Percentiles rank a stretch among this genome's conserved stretches.
Conservation (phyloP, 1,139 yeast genomes). For the Saccharomyces pastorianus region DNA sequence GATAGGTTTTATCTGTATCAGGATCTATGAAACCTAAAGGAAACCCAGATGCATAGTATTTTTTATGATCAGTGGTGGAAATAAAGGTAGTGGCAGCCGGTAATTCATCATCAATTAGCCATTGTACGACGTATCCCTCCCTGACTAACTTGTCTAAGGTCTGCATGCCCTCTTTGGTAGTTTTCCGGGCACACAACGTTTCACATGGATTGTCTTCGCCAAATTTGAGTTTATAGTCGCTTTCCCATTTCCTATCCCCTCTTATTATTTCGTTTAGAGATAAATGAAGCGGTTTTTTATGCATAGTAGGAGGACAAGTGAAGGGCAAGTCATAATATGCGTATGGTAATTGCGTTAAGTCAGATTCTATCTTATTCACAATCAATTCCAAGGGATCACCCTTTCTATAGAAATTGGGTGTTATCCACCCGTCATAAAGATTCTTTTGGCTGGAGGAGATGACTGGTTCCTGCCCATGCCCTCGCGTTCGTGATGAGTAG, state of each 20-base stretch:
- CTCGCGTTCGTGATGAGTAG: not conserved
- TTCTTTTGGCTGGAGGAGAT: not conserved
- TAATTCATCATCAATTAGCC: conserved; percentile 68
- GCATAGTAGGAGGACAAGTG: conserved; percentile 61
- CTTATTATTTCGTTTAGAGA: conserved; percentile 70
- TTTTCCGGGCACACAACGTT: conserved; percentile 56
- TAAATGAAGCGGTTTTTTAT: conserved; percentile 52
- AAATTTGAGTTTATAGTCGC: conserved; percentile 57
- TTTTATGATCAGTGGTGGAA: conserved; percentile 48
- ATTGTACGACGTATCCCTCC: conserved; percentile 70
- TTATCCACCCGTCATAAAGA: conserved; percentile 19
- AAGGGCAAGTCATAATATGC: conserved; percentile 73
- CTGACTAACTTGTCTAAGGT: conserved; percentile 56
- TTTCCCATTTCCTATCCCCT: conserved; percentile 75
- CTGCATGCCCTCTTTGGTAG: conserved; percentile 42
- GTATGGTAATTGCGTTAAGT: conserved; percentile 67
- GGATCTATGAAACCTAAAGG: conserved; percentile 63
- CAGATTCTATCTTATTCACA: conserved; percentile 75
- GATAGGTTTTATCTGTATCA: conserved; percentile 44
- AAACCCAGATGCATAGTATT: conserved; percentile 81
- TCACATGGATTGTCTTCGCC: conserved; percentile 58
- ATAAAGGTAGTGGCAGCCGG: conserved; percentile 88
- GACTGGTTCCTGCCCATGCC: not conserved
- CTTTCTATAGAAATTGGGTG: conserved; percentile 26
- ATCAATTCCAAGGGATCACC: conserved; percentile 63